phyloP scores from a whole-genome alignment of 208 protist species.

The Naegleria gruberi region DNA sequence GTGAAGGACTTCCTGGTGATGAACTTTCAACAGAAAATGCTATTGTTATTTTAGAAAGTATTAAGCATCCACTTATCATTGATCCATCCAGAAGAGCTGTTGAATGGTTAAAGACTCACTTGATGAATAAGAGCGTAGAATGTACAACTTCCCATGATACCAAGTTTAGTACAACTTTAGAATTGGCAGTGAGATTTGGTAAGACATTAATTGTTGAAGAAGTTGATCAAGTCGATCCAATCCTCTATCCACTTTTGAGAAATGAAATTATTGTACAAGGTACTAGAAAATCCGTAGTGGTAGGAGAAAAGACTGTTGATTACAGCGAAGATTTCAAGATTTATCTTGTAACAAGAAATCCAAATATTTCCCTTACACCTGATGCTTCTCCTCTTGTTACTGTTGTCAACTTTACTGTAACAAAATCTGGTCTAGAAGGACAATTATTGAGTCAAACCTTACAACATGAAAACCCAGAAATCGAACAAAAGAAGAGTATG shows the following conservation, averaged over 20 bases:
- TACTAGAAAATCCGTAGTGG: constrained; percentile 76
- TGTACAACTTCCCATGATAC: constrained; percentile 76
- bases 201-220: constrained; percentile 93
- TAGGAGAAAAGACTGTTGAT: constrained; percentile 92
- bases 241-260: constrained; percentile 87
- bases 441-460: constrained; percentile 91
- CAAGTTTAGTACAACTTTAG: constrained; percentile 82
- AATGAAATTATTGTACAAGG: constrained; percentile 80
- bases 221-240: constrained; percentile 86
- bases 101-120: constrained; percentile 74
- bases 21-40: constrained; percentile 94
- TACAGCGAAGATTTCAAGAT: constrained; percentile 91
- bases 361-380: constrained; percentile 70
- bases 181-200: constrained; percentile 93
- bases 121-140: constrained; percentile 73
- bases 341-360: constrained; percentile 82
- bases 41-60: constrained; percentile 82
- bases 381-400: constrained; percentile 80
- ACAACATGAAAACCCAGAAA: constrained; percentile 90
- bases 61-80: constrained; percentile 82
- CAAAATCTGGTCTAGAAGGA: constrained; percentile 86
- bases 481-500: constrained; percentile 82
- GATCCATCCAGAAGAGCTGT: constrained; percentile 84
- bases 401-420: constrained; percentile 92
- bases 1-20: constrained; percentile 84